These are phyloP conservation scores for Aspergillus sp. DNA, from an alignment of 2,329 filamentous ascomycete species.

Conservation along the genomic window DNA sequence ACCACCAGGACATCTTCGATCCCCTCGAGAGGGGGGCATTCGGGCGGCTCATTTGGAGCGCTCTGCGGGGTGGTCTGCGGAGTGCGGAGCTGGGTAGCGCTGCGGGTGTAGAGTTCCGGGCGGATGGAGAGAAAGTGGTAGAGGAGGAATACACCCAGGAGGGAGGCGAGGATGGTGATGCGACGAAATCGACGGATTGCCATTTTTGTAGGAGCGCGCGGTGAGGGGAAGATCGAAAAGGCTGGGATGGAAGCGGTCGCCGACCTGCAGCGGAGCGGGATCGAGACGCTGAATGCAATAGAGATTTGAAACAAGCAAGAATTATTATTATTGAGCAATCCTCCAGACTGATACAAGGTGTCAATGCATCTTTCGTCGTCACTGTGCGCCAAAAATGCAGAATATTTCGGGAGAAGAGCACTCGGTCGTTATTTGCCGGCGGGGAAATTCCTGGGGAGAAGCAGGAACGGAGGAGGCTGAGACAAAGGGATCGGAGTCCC, in stretches of 20 bases:
- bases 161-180: slow-evolving; percentile 53
- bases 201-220: background rate
- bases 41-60: background rate
- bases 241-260: background rate
- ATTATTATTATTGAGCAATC: slow-evolving; percentile 11
- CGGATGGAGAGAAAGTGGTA: slow-evolving; percentile 61
- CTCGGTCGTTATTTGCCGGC: background rate
- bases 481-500: background rate
- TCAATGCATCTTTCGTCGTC: slow-evolving; percentile 13
- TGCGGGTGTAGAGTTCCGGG: slow-evolving; percentile 57
- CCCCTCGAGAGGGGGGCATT: slow-evolving; percentile 42
- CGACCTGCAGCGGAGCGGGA: slow-evolving; percentile 9
- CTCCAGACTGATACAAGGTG: slow-evolving; percentile 10
- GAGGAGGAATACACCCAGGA: slow-evolving; percentile 59
- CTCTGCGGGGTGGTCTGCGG: background rate
- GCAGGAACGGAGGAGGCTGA: slow-evolving; percentile 3
- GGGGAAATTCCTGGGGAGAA: background rate
- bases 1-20: slow-evolving; percentile 58
- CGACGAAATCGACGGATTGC: slow-evolving; percentile 33
- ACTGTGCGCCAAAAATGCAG: background rate
- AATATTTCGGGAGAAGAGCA: background rate
- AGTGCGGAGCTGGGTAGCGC: slow-evolving; percentile 3
- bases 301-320: background rate
- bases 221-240: slow-evolving; percentile 1
- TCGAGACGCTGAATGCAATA: background rate